Conservation (phyloP, 495 filamentous ascomycete genomes). For the Aspergillus baeticus region DNA sequence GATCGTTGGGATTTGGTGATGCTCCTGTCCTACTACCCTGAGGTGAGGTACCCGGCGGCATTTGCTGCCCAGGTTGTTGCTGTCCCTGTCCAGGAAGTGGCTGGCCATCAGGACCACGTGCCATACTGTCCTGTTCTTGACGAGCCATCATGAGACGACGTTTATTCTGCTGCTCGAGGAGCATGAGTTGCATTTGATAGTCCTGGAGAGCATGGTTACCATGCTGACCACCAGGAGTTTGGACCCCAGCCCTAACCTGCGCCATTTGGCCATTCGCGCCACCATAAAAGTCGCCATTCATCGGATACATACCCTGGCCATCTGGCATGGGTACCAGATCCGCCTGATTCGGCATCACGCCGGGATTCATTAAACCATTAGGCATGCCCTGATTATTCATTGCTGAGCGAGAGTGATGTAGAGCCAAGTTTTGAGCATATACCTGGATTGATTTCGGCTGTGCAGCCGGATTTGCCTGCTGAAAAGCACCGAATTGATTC, state of each 20-base stretch:
- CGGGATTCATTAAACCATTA: constrained; percentile 58
- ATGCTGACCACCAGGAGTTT: constrained; percentile 52
- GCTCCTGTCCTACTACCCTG: constrained; percentile 76
- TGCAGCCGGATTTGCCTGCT: constrained; percentile 52
- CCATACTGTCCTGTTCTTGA: constrained; percentile 86
- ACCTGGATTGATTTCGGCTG: constrained; percentile 82
- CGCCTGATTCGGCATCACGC: constrained; percentile 63
- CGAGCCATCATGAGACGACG: constrained; percentile 95
- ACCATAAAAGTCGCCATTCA: constrained; percentile 65
- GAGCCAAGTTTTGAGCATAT: constrained; percentile 79
- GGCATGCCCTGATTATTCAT: constrained; percentile 70
- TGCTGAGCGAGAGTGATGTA: constrained; percentile 66
- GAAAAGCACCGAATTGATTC: constrained; percentile 75
- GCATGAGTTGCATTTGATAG: constrained; percentile 99
- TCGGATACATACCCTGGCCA: constrained; percentile 52
- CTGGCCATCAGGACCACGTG: constrained; percentile 54
- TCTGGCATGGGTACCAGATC: constrained; percentile 81
- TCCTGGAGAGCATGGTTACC: constrained; percentile 96
- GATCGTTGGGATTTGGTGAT: constrained; percentile 85
- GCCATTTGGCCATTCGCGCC: constrained; percentile 59
- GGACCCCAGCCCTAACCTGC: constrained; percentile 50
- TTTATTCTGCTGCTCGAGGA: constrained; percentile 98
- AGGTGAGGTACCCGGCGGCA: constrained; percentile 73
- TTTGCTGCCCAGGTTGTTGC: constrained; percentile 30
- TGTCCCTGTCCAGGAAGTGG: constrained; percentile 51